phyloP scores from a whole-genome alignment of 2,329 filamentous ascomycete species.

The Zasmidium angulare region DNA sequence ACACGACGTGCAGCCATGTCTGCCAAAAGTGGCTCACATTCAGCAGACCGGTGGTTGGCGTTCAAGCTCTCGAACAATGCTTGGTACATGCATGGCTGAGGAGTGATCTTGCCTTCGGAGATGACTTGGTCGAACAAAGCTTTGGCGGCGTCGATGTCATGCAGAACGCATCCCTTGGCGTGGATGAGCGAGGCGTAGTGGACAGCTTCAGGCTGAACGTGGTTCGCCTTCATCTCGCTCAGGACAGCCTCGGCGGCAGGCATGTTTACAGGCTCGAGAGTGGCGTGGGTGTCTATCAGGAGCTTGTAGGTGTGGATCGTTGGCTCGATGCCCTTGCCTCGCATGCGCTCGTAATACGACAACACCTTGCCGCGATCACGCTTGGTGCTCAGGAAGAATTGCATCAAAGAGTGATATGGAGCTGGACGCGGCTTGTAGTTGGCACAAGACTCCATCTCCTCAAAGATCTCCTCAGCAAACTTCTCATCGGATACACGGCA shows the following conservation, averaged over 20 bases:
- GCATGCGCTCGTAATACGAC: conserved; percentile 93
- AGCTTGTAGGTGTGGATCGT: conserved; percentile 98
- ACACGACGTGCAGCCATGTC: conserved; percentile 74
- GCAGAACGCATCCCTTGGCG: conserved; percentile 88
- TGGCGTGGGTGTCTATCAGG: conserved; percentile 91
- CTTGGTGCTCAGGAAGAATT: conserved; percentile 98
- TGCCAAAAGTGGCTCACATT: conserved; percentile 66
- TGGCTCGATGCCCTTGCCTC: conserved; percentile 77
- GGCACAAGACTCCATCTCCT: conserved; percentile 98
- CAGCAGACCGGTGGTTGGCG: conserved; percentile 80
- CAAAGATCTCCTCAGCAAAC: conserved; percentile 95
- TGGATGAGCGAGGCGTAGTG: conserved; percentile 96
- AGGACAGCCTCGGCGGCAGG: conserved; percentile 80
- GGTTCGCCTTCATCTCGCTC: conserved; percentile 70
- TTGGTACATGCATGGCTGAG: conserved; percentile 88
- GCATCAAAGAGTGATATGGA: conserved; percentile 99
- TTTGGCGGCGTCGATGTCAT: conserved; percentile 83
- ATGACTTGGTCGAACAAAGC: conserved; percentile 80
- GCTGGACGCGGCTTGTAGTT: conserved; percentile 98
- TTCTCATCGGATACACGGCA: conserved; percentile 97
- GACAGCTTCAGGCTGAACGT: conserved; percentile 80
- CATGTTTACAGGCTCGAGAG: conserved; percentile 89
- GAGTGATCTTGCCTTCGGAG: conserved; percentile 62
- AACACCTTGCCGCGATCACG: conserved; percentile 92
- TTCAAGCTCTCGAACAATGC: conserved; percentile 97